Base-by-base conservation (phyloP, 768 basidiomycete species). In the Russula earlei region DNA sequence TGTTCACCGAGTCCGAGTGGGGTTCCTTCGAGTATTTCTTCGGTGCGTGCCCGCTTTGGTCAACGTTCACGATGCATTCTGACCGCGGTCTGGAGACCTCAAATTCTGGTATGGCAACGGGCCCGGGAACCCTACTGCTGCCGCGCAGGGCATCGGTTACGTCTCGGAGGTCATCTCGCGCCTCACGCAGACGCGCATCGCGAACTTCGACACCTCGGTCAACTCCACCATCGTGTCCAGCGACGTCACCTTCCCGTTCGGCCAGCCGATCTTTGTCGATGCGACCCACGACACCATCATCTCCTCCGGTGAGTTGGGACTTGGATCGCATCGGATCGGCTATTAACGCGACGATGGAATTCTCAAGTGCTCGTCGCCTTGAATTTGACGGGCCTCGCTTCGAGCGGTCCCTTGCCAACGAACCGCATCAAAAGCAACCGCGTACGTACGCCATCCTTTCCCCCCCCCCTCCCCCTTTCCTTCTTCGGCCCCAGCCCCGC, bases 1-100 rank as follows among this genome's bases (percentile, higher is more conserved):
- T 80, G 11, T 79, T 80, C 68, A 77, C 77, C 4, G 66, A 75
- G 54, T 70, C 74, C 40, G 78, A 80, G 62, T 80, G 78, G 78
- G 70, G 72, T 59, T 73, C 75, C 1, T 79, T 72, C 56, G 72
- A 76, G 51, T 78, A 80, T 61, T 66, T 69, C 25, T 59, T 51
- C 27, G 70, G 69, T 70, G 36, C 49, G 69, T 12, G 9, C 10
- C 4, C 3, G 7, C 29, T 31, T 41, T 10, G 20, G 22, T 11
- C 4, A n/a, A 27, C 25, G 17, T 24, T 38, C 34, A 15, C 20
- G 5, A 27, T 22, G n/a, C 25, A 11, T 25, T 14, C 20, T 59
- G 55, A 10, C 31, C 19, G n/a, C 14, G 38, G 54, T 51, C 38
- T 12, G 19, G 49, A 61, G 64, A 65, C 43, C 49, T 69, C 45